Evolutionary conservation across 352 stramenopile species (phyloP).

Genomic region (Globisporangium viniferum): DNA sequence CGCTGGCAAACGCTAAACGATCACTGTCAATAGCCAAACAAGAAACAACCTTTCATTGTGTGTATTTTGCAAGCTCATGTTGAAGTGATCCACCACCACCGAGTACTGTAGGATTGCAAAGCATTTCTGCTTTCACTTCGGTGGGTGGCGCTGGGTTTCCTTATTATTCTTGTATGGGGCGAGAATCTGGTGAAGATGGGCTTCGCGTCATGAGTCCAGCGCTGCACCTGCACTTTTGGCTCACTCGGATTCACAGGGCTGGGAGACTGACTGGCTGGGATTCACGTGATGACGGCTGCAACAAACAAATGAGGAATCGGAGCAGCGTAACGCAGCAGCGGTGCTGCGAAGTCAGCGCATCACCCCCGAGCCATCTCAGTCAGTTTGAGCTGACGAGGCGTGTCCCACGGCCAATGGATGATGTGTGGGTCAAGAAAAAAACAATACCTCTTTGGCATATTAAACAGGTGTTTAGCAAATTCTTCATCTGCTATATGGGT

Average conservation of each 20-base stretch:
- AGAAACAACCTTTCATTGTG: neutral
- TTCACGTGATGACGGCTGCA: neutral
- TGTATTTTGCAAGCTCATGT: neutral
- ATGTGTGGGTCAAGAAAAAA: neutral
- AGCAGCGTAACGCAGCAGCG: neutral
- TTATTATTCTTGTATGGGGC: neutral
- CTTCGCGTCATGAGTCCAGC: neutral
- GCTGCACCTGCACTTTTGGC: neutral
- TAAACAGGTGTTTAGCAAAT: neutral
- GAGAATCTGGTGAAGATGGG: neutral
- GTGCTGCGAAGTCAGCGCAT: neutral
- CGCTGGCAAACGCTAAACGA: too few species aligned
- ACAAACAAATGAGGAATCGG: neutral
- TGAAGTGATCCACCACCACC: neutral
- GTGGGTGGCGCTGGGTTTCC: neutral
- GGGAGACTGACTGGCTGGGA: neutral
- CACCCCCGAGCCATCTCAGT: neutral
- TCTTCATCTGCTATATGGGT: too few species aligned
- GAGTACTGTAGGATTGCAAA: constrained; percentile 3
- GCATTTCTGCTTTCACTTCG: neutral
- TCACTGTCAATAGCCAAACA: neutral
- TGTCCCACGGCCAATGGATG: neutral
- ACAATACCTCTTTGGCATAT: neutral
- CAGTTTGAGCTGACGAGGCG: neutral
- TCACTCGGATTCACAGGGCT: neutral